Evolutionary conservation across 305 asterid species (phyloP).

Genomic region (Euphrasia arctica): DNA sequence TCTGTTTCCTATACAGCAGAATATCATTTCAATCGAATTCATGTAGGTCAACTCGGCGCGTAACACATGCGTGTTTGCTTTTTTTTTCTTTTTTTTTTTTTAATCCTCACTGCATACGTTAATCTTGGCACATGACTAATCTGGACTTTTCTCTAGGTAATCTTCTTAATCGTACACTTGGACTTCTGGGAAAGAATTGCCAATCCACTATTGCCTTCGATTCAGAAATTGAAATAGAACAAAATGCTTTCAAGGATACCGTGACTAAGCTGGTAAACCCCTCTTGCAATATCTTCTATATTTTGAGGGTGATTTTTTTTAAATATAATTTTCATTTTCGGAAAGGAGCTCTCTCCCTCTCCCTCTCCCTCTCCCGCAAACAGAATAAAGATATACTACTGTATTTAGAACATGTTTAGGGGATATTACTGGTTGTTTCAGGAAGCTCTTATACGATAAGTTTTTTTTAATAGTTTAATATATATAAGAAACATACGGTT

Average conservation of each 20-base stretch:
- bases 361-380: no score
- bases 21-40: not conserved
- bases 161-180: constrained; percentile 68
- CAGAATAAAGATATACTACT: no score
- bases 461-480: not conserved
- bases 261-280: constrained; percentile 52
- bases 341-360: not conserved
- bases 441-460: not conserved
- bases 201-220: constrained; percentile 45
- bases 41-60: not conserved
- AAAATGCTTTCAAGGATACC: constrained; percentile 43
- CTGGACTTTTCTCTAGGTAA: constrained; percentile 39
- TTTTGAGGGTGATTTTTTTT: constrained; percentile 3
- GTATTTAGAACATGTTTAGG: not conserved
- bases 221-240: constrained; percentile 53
- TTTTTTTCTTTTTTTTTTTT: no score
- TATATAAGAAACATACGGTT: not conserved
- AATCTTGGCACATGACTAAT: constrained; percentile 18
- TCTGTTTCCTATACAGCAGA: no score
- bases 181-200: constrained; percentile 57
- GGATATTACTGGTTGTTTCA: not conserved
- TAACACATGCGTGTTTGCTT: no score
- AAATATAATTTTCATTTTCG: not conserved
- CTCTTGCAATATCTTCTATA: constrained; percentile 13
- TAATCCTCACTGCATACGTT: constrained; percentile 2